A percentile compares a stretch with the other conserved stretches of the same genome.
Evolutionary conservation across 257 asterid species (phyloP).

Genomic region (Jasminum sambac): DNA sequence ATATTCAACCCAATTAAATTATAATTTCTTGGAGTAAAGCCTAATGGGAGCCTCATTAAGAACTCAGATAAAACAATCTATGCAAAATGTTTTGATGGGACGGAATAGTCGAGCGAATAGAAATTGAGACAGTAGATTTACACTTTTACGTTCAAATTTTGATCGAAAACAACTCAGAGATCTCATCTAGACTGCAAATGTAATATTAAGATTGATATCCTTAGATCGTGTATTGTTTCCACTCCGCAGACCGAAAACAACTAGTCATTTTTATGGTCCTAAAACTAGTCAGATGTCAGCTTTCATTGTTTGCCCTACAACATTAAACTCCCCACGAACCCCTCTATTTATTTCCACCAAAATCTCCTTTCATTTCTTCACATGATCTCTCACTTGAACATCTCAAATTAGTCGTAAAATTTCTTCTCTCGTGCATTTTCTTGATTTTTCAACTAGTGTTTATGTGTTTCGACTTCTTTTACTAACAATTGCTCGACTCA

Average conservation of each 20-base stretch:
- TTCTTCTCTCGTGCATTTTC: neutral
- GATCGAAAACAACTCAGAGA: slow-evolving; percentile 1
- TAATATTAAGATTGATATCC: neutral
- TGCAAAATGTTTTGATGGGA: too few relatives aligned
- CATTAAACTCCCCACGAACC: slow-evolving; percentile 18
- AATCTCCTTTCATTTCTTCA: slow-evolving; percentile 40
- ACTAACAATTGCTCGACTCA: slow-evolving; percentile 9
- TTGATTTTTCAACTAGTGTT: neutral
- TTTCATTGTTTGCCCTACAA: slow-evolving; percentile 32
- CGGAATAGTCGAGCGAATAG: too few relatives aligned
- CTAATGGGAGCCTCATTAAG: too few relatives aligned
- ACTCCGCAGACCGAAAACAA: slow-evolving; percentile 7
- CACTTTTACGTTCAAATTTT: neutral
- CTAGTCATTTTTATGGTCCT: slow-evolving; percentile 40
- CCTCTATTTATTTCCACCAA: slow-evolving; percentile 64
- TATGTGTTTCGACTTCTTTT: neutral
- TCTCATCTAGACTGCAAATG: neutral
- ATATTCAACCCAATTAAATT: too few relatives aligned
- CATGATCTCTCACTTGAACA: slow-evolving; percentile 25
- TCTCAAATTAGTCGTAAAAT: slow-evolving; percentile 2
- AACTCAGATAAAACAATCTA: too few relatives aligned
- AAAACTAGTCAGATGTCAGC: slow-evolving; percentile 40
- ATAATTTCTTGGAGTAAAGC: too few relatives aligned
- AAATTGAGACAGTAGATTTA: too few relatives aligned
- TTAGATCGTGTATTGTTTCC: slow-evolving; percentile 2